These are phyloP conservation scores for Inga leiocalycina DNA, from an alignment of 306 rosid species.

Conservation along the genomic window DNA sequence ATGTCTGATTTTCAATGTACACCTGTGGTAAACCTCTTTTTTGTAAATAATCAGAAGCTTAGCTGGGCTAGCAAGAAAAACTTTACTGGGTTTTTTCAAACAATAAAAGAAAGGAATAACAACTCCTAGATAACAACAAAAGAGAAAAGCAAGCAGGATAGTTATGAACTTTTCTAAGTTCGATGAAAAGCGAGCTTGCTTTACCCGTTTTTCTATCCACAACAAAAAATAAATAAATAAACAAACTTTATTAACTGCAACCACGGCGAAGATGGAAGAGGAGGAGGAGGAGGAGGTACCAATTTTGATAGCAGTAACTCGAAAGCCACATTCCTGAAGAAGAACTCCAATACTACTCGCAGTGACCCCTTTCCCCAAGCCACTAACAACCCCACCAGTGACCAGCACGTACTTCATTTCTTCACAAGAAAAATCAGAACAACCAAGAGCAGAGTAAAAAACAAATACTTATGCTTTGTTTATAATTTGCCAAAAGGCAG, in stretches of 20 bases:
- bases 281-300: constrained; percentile 51
- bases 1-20: constrained; percentile 2
- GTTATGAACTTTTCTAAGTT: constrained; percentile 4
- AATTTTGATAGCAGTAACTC: constrained; percentile 88
- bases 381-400: constrained; percentile 96
- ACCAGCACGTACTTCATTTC: constrained; percentile 88
- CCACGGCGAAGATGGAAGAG: background rate
- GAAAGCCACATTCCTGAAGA: constrained; percentile 90
- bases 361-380: constrained; percentile 94
- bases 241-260: background rate
- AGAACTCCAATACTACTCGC: constrained; percentile 95
- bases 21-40: background rate
- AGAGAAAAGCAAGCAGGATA: constrained; percentile 2
- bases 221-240: background rate
- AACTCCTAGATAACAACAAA: constrained; percentile 11
- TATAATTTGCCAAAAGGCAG: background rate
- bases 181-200: constrained; percentile 22
- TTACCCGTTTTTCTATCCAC: background rate
- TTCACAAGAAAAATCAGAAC: background rate
- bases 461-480: background rate
- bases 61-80: background rate
- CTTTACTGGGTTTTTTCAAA: constrained; percentile 1
- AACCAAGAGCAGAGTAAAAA: background rate
- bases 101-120: background rate
- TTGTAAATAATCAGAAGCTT: background rate